phyloP scores from a whole-genome alignment of 2,329 filamentous ascomycete genomes.

The Talaromyces marneffei region DNA sequence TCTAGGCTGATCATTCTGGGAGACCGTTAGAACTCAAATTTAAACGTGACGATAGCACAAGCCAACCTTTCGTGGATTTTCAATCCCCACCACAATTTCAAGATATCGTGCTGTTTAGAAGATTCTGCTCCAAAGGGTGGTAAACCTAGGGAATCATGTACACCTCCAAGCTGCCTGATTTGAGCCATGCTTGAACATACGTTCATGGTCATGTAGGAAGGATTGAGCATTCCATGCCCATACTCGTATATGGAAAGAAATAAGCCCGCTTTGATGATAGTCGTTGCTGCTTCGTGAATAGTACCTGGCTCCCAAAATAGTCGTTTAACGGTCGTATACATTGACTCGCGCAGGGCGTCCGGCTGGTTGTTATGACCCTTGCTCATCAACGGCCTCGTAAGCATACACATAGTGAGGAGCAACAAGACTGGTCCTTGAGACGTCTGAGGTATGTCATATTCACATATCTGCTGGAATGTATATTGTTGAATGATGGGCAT shows the following conservation, averaged over 20 bases:
- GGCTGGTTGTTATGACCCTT: not conserved
- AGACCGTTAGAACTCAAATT: not conserved
- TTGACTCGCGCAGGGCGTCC: constrained; percentile 1
- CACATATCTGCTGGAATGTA: not conserved
- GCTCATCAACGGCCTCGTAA: constrained; percentile 1
- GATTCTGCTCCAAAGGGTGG: constrained; percentile 1
- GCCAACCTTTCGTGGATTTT: constrained; percentile 12
- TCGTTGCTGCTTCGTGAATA: not conserved
- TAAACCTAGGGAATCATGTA: not conserved
- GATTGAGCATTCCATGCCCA: constrained; percentile 7
- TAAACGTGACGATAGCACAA: not conserved
- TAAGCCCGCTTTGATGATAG: constrained; percentile 8
- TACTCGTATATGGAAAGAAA: constrained; percentile 12
- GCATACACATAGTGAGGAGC: constrained; percentile 9
- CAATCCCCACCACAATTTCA: constrained; percentile 9
- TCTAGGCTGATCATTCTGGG: constrained; percentile 11
- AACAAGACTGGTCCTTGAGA: constrained; percentile 2
- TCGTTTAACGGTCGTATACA: constrained; percentile 4
- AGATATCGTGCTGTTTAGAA: not conserved
- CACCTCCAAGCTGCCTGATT: not conserved
- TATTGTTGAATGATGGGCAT: constrained; percentile 6
- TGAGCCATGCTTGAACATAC: constrained; percentile 11
- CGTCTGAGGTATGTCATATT: not conserved
- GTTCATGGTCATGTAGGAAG: constrained; percentile 9
- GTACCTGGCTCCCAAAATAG: constrained; percentile 10